Base-by-base conservation (phyloP, 2,329 filamentous ascomycete species). In the Orbilia quercus region DNA sequence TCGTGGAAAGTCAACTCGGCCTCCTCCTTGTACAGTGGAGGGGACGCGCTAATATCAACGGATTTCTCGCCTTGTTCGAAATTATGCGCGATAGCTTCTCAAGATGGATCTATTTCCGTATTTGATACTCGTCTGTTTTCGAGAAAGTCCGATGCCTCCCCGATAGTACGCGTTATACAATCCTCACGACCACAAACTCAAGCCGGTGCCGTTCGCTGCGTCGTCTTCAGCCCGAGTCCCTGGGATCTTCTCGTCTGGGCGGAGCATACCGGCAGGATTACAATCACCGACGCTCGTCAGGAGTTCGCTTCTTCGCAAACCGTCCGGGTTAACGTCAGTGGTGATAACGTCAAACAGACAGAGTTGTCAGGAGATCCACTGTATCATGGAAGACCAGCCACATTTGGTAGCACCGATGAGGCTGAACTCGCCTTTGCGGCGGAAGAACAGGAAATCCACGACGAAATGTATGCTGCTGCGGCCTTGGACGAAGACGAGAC, bases 161-260 rank as follows among this genome's bases (percentile, higher is more conserved):
- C 90, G 0, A 85, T 96, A 50, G 82, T 96, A 38, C 89, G 89
- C 20, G 86, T 89, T 7, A 92, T 98, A 78, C 86, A 86, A 67
- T 93, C 92, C 14, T 93, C 92, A 0, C 85, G 91, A 73, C 87
- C 91, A 0, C 85, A 86, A 71, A 85, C 84, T n/a, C 85, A 87
- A 20, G 84, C 86, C 18, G 94, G 94, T 45, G 92, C 94, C 31
- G 88, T 98, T 59, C 87, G 95, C 74, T 91, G 92, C 74, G 96
- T 98, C 90, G 86, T 90, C 0, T 99, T 99, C 79, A 92, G 91
- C 2, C 93, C 94, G 0, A 90, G 91, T 0, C 91, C 93, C 0
- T 94, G 90, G 84, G 94, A 97, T 79, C 86, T 99, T 16, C 83
- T 99, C 42, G 90, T 96, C 5, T 98, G 95, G 93, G 91, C 92